These are phyloP conservation scores for Colletotrichum melonis DNA, from an alignment of 2,329 filamentous ascomycete genomes.

Conservation along the genomic window DNA sequence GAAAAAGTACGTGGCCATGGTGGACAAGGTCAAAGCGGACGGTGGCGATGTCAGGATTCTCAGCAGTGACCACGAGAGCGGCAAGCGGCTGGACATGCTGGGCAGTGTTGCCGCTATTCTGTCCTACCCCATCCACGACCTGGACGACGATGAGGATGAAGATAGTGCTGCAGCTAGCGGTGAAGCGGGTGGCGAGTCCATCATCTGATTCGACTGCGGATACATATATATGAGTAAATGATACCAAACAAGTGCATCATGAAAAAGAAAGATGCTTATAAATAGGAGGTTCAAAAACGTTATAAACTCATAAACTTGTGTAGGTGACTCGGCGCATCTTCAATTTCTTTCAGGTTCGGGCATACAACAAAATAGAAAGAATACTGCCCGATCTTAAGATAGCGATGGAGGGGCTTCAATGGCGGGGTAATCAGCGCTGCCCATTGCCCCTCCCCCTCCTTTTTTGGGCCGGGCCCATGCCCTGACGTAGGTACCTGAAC, in stretches of 20 bases:
- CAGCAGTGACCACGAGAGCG: constrained; percentile 94
- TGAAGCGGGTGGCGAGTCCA: constrained; percentile 12
- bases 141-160: constrained; percentile 76
- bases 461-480: not conserved
- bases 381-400: not conserved
- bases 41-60: constrained; percentile 91
- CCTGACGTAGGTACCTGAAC: not conserved
- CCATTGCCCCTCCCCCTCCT: constrained; percentile 7
- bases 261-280: not conserved
- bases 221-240: constrained; percentile 8
- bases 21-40: constrained; percentile 87
- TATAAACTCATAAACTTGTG: too few relatives aligned
- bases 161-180: constrained; percentile 38
- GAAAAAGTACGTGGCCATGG: constrained; percentile 84
- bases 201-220: constrained; percentile 5
- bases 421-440: constrained; percentile 11
- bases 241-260: not conserved
- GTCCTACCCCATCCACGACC: constrained; percentile 86
- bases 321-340: too few relatives aligned
- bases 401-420: not conserved
- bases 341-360: too few relatives aligned
- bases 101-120: constrained; percentile 91
- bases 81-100: constrained; percentile 82
- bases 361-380: too few relatives aligned
- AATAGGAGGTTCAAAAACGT: too few relatives aligned